Evolutionary conservation across 164 flowering plant species (phyloP).

Genomic region (Vitis riparia): DNA sequence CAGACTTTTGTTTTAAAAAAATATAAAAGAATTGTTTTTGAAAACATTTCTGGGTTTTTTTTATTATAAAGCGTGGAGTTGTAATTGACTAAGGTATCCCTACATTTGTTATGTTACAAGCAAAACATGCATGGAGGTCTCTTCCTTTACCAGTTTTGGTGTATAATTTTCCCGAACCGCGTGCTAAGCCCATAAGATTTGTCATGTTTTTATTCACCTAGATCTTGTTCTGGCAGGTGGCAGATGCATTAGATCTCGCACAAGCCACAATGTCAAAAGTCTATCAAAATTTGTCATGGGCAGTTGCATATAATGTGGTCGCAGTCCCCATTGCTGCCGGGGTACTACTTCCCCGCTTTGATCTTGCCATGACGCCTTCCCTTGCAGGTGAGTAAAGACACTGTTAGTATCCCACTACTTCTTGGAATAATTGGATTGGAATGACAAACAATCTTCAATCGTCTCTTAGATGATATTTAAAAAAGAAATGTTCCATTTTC

Average conservation of each 20-base stretch:
- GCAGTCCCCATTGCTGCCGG: slow-evolving; percentile 98
- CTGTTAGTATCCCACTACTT: no score
- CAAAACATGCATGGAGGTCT: neutral
- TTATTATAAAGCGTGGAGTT: neutral
- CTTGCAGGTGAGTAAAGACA: slow-evolving; percentile 59
- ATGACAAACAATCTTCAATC: no score
- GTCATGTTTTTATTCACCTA: neutral
- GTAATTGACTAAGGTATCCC: neutral
- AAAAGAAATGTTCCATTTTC: neutral
- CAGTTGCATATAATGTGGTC: slow-evolving; percentile 83
- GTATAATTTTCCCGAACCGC: neutral
- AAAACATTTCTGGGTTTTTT: no score
- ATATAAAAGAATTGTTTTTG: no score
- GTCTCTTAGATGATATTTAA: no score
- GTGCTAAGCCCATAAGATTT: neutral
- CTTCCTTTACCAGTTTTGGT: neutral
- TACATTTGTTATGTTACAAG: neutral
- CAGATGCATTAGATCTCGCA: slow-evolving; percentile 86
- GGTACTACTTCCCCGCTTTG: slow-evolving; percentile 76
- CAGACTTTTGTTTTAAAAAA: no score
- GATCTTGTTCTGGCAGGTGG: slow-evolving; percentile 47
- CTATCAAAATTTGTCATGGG: slow-evolving; percentile 91
- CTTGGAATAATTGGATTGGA: no score
- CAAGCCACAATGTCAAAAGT: slow-evolving; percentile 91
- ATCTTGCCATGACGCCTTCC: slow-evolving; percentile 97